Evolutionary conservation across 495 filamentous ascomycete genomes (phyloP).

Genomic region (Chaetomium tenue): DNA sequence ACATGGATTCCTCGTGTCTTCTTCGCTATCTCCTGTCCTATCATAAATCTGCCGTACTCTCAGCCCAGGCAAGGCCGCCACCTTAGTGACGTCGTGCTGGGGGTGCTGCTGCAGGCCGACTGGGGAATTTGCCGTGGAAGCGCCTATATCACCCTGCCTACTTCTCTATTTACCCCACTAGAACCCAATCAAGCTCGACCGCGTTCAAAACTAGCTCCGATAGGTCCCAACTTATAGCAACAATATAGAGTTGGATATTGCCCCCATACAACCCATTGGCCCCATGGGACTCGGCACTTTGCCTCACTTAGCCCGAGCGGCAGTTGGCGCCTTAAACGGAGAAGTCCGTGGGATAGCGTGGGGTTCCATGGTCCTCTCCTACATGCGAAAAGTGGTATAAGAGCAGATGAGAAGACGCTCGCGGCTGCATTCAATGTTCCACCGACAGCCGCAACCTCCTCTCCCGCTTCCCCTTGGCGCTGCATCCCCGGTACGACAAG

Average conservation of each 20-base stretch:
- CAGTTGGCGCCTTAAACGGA: slow-evolving; percentile 23
- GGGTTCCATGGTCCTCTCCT: neutral
- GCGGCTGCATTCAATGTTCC: neutral
- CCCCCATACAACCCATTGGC: slow-evolving; percentile 14
- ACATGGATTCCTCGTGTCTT: neutral
- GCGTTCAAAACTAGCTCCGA: slow-evolving; percentile 6
- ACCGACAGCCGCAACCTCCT: neutral
- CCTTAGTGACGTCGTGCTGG: slow-evolving; percentile 9
- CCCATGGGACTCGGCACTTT: slow-evolving; percentile 32
- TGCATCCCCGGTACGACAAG: neutral
- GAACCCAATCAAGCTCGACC: slow-evolving; percentile 4
- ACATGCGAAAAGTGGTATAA: slow-evolving; percentile 11
- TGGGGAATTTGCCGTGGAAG: slow-evolving; percentile 12
- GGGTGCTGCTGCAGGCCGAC: neutral
- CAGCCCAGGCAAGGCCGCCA: slow-evolving; percentile 7
- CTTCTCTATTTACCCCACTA: slow-evolving; percentile 17
- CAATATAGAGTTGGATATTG: slow-evolving; percentile 25
- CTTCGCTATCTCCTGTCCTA: slow-evolving; percentile 1
- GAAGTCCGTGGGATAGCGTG: slow-evolving; percentile 1
- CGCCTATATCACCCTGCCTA: slow-evolving; percentile 15
- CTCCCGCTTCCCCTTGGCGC: neutral
- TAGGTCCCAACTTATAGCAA: slow-evolving; percentile 17
- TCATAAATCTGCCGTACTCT: slow-evolving; percentile 21
- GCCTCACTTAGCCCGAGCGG: slow-evolving; percentile 18
- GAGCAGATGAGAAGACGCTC: slow-evolving; percentile 1